phyloP scores from a whole-genome alignment of 257 asterid species.

The Verbena officinalis region DNA sequence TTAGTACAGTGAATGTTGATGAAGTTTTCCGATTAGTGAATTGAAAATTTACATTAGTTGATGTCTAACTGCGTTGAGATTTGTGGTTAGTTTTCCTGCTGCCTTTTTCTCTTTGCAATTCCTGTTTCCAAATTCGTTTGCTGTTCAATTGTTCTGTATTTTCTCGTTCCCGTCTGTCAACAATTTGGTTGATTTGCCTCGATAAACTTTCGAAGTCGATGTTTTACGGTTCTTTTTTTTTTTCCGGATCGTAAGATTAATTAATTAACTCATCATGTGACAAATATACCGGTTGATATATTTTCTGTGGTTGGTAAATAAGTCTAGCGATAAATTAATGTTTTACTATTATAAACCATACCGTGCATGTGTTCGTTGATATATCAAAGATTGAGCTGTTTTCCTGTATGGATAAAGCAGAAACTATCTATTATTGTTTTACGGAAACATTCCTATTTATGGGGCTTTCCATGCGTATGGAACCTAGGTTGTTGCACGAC shows the following conservation, averaged over 20 bases:
- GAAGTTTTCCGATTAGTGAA: constrained; percentile 54
- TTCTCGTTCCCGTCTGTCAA: not conserved
- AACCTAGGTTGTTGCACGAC: constrained; percentile 18
- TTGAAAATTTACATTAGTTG: constrained; percentile 42
- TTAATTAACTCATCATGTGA: not conserved
- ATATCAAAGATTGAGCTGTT: constrained; percentile 14
- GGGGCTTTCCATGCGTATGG: constrained; percentile 11
- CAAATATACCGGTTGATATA: constrained; percentile 3
- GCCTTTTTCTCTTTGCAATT: no score
- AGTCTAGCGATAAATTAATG: not conserved
- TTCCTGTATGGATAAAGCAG: constrained; percentile 14
- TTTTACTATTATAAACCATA: not conserved
- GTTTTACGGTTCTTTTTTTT: not conserved
- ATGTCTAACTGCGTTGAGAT: constrained; percentile 67
- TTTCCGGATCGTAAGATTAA: not conserved
- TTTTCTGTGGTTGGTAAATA: constrained; percentile 5
- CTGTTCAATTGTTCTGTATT: not conserved
- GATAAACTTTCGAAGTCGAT: not conserved
- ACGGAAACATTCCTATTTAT: not conserved
- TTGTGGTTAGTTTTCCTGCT: constrained; percentile 49
- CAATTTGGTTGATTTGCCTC: constrained; percentile 15
- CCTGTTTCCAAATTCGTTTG: constrained; percentile 5
- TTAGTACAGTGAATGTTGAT: constrained; percentile 31
- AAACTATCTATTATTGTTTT: not conserved
- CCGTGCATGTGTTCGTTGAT: not conserved